Evolutionary conservation across 805 yeast genomes (phyloP), one percentile per base, ranked within the genome.

Genomic region (Maudiozyma turicensis): DNA sequence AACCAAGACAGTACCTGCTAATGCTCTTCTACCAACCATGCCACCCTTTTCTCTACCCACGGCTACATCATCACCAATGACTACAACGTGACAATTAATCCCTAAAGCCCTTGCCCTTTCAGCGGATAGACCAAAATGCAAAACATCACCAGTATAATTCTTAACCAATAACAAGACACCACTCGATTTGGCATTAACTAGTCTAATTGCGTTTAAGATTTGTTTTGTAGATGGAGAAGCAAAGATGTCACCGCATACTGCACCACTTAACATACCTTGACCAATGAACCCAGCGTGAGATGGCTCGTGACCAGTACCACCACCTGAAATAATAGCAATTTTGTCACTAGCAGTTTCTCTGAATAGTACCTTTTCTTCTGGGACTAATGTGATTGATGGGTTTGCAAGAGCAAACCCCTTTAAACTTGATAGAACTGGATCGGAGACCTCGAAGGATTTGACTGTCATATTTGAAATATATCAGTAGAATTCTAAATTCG

Each of bases 261-360:
- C 97, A 40, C 82, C 95, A 55, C 86, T 87, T 40, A 90, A 66
- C 56, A 84, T 69, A 45, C 95, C 95, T 11, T 79, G 74, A 10
- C 97, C 97, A 26, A 90, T 89, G 64, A 81, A 90, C 0, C 96
- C 97, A 8, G 86, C 90, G 60, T 91, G 97, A 4, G 89, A 74
- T 29, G 97, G 97, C 67, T 90, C 98, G 62, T 90, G 98, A 44
- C 98, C 98, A 11, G 90, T 81, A 30, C 97, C 97, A 49, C 98
- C 98, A 51, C 97, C 96, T 34, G 95, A 81, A 30, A 90, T 69
- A 45, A 90, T 60, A 6, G 86, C 77, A 42, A 89, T 84, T 58
- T 86, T 84, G 30, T 72, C 68, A 48, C 68, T 52, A 45, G 58
- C 53, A 14, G 60, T 63, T 31, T 60, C 56, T 47, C 75, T 64